Base-by-base conservation (phyloP, 1,139 yeast species). In the Taphrina deformans region DNA sequence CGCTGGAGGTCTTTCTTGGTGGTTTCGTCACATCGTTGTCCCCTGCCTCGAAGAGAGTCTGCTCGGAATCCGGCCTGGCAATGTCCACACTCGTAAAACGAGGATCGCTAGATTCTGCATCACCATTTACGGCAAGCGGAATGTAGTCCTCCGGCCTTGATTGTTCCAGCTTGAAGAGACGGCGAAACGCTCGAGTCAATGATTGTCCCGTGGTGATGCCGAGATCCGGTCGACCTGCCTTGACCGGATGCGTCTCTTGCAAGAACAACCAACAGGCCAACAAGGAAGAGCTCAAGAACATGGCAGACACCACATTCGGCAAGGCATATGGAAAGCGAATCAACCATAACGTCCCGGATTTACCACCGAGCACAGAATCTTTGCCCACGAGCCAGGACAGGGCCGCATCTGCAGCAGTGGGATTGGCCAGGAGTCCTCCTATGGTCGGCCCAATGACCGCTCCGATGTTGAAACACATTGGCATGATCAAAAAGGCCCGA, bases 391-490 rank as follows among this genome's bases (percentile, higher is more conserved):
- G 58, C 58, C 67, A 70, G 51, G 72, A 72, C 16, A 55, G 18
- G 3, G 51, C 29, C 72, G 76, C 76, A 51, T 74, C 75, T 21
- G 71, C 68, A 6, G 69, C 71, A 3, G 72, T 72, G 6, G 80
- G 79, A 52, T 73, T 72, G 27, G 80, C 79, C 44, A 79, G 70
- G 14, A 45, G 44, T 12, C 76, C 88, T 78, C 73, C 89, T 46
- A 85, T 77, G 82, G 48, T 75, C 1, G 89, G 89, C 0, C 88
- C 88, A 55, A 85, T 68, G 23, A 83, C 80, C 63, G 79, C 75
- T 0, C 89, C 89, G n/a, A 84, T 71, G 71, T 83, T 85, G 81
- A 83, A 85, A 35, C 85, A 75, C 62, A 85, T 74, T 0, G 89
- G 87, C 76, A 85, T 78, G 2, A 83, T 81, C 48, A 85, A 79